A percentile compares a stretch with the other conserved stretches of the same genome.
Conservation (phyloP, 2,329 filamentous ascomycete species). For the Phoma herbarum region DNA sequence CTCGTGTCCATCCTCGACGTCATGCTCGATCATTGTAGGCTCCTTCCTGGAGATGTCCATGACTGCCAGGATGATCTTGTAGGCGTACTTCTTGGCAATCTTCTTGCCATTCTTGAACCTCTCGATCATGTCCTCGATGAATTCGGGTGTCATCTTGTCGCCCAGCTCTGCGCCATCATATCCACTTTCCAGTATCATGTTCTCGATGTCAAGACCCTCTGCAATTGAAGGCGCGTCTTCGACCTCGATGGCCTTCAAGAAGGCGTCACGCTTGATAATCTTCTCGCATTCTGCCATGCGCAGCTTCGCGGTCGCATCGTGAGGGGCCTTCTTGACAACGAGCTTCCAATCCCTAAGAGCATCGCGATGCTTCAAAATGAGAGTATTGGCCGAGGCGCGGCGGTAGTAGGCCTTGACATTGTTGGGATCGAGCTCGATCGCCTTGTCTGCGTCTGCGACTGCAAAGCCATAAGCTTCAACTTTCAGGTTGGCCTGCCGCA, state of each 20-base stretch:
- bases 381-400: conserved; percentile 88
- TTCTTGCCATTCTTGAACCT: conserved; percentile 91
- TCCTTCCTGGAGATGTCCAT: conserved; percentile 91
- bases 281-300: conserved; percentile 95
- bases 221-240: conserved; percentile 91
- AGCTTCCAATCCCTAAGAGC: conserved; percentile 92
- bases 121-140: conserved; percentile 96
- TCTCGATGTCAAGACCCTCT: conserved; percentile 86
- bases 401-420: conserved; percentile 97
- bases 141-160: conserved; percentile 91
- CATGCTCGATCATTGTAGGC: conserved; percentile 94
- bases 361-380: conserved; percentile 87
- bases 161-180: conserved; percentile 87
- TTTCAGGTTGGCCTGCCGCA: conserved; percentile 87
- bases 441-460: conserved; percentile 87
- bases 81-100: conserved; percentile 95
- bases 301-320: conserved; percentile 88
- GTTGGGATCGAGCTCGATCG: conserved; percentile 85
- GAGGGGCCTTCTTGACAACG: conserved; percentile 85
- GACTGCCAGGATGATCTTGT: conserved; percentile 91
- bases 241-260: conserved; percentile 94
- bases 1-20: conserved; percentile 77
- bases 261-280: conserved; percentile 89
- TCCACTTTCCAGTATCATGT: conserved; percentile 79
- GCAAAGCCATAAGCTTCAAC: conserved; percentile 94